A percentile compares a stretch with the other conserved stretches of the same genome.
phyloP scores from a whole-genome alignment of 805 yeast species.

The Saccharomyces paradoxus region DNA sequence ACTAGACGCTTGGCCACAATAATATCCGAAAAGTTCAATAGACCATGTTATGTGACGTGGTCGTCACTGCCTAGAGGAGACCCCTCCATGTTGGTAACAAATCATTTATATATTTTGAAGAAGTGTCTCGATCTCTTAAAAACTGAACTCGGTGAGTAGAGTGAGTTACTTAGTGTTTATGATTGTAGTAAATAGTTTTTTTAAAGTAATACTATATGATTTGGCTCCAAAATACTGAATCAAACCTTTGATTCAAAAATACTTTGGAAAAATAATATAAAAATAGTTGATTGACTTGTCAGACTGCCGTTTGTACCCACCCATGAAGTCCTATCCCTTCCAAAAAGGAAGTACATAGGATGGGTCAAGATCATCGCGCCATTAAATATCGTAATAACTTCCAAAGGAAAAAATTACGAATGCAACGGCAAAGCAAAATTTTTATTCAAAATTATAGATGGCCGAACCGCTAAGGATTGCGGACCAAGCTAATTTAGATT shows the following conservation, averaged over 20 bases:
- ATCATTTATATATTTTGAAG: constrained; percentile 19
- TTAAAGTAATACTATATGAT: neutral
- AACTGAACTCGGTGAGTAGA: neutral
- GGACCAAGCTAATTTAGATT: constrained; percentile 53
- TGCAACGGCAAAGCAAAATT: constrained; percentile 31
- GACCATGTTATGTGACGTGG: constrained; percentile 27
- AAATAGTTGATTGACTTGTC: constrained; percentile 87
- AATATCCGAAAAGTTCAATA: constrained; percentile 16
- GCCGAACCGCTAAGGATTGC: constrained; percentile 85
- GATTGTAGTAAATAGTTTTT: neutral
- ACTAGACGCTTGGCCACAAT: constrained; percentile 24
- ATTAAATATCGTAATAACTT: constrained; percentile 32
- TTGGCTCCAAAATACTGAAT: constrained; percentile 2
- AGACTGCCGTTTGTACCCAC: constrained; percentile 99
- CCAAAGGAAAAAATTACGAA: constrained; percentile 20
- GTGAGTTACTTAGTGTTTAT: neutral
- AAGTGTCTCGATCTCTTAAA: constrained; percentile 18
- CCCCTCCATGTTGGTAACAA: constrained; percentile 6
- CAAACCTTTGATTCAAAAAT: constrained; percentile 29
- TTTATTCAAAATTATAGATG: constrained; percentile 49
- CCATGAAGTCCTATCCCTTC: constrained; percentile 63
- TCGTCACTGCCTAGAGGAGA: neutral
- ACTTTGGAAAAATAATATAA: constrained; percentile 23
- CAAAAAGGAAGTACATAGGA: constrained; percentile 58
- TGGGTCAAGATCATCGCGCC: constrained; percentile 99